phyloP scores from a whole-genome alignment of 176 grass and related monocot genomes.

The Zoysia pacifica region DNA sequence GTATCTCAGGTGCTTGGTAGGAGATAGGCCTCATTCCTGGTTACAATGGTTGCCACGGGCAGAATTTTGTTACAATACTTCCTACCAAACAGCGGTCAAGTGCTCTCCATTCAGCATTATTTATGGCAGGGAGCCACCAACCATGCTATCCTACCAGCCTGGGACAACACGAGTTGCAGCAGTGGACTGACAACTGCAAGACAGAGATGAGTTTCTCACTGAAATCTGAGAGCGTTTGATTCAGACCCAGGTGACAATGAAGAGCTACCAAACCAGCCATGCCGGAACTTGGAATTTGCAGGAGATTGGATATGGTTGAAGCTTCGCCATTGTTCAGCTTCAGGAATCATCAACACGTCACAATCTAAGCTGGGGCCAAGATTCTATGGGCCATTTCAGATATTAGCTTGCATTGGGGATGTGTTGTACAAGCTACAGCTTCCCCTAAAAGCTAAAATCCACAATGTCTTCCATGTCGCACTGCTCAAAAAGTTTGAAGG shows the following conservation, averaged over 20 bases:
- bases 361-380: neutral
- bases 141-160: too few species aligned
- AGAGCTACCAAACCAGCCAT: neutral
- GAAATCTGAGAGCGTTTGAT: neutral
- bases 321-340: neutral
- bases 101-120: too few species aligned
- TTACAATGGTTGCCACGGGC: too few species aligned
- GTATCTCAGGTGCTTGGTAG: too few species aligned
- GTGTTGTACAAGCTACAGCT: neutral
- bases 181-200: neutral
- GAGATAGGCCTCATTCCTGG: too few species aligned
- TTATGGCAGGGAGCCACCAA: too few species aligned
- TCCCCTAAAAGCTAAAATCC: neutral
- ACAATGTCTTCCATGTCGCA: neutral
- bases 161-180: too few species aligned
- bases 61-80: too few species aligned
- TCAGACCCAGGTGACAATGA: neutral
- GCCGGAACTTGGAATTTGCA: neutral
- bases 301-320: neutral
- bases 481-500: neutral
- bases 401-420: neutral
- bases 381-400: neutral
- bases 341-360: rapidly evolving
- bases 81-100: too few species aligned
- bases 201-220: too few species aligned